Conservation (phyloP, 371 early-diverging fungal genomes). For the Actinomortierella wolfii region DNA sequence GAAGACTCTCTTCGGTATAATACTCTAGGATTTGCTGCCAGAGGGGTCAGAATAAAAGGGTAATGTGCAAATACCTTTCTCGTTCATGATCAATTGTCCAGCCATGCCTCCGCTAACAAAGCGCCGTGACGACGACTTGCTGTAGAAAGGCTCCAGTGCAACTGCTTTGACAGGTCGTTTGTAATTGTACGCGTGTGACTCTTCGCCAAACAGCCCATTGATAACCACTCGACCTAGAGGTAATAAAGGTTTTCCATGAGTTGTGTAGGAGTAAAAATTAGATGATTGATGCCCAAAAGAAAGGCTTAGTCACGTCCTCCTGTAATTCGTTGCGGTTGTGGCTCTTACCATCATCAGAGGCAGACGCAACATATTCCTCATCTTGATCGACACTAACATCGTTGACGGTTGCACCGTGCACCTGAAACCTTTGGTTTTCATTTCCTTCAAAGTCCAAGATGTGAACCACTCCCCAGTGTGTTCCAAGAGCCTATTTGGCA, state of each 20-base stretch:
- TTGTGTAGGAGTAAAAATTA: constrained; percentile 1
- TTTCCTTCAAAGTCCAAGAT: constrained; percentile 94
- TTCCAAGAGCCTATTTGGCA: constrained; percentile 80
- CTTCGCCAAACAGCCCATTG: constrained; percentile 70
- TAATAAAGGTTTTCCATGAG: background rate
- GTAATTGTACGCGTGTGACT: constrained; percentile 69
- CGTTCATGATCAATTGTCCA: constrained; percentile 82
- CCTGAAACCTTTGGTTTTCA: constrained; percentile 75
- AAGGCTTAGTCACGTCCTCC: too few relatives aligned
- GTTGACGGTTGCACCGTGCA: constrained; percentile 85
- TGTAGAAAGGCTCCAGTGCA: constrained; percentile 87
- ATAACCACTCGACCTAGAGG: constrained; percentile 75
- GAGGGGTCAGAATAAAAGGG: background rate
- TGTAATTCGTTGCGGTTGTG: too few relatives aligned
- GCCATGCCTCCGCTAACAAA: constrained; percentile 92
- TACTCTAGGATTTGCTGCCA: too few relatives aligned
- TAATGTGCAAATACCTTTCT: constrained; percentile 59
- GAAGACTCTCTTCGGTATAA: too few relatives aligned
- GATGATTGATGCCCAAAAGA: too few relatives aligned
- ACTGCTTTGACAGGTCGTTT: constrained; percentile 89
- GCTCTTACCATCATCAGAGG: constrained; percentile 88
- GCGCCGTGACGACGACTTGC: constrained; percentile 68
- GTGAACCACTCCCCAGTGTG: constrained; percentile 91
- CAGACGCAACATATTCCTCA: constrained; percentile 91
- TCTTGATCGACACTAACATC: constrained; percentile 80